Percentiles rank a stretch among this genome's conserved stretches.
Conservation (phyloP, 768 basidiomycete species). For the Porphyrellus cyaneotinctus region DNA sequence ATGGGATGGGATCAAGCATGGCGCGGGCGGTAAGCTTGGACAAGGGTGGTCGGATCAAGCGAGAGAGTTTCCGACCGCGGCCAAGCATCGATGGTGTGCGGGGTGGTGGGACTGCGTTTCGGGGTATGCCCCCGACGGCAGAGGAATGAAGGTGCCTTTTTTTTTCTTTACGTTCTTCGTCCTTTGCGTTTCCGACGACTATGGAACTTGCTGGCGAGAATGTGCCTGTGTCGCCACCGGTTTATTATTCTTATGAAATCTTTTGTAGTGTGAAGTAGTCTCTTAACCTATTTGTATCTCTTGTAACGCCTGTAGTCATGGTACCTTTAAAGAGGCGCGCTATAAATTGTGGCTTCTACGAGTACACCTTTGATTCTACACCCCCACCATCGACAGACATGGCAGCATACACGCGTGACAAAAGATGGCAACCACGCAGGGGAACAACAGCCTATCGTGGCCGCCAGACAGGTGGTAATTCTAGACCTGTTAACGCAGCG, state of each 20-base stretch:
- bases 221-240: background rate
- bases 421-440: conserved; percentile 11
- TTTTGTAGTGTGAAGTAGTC: conserved; percentile 9
- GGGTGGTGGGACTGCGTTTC: conserved; percentile 8
- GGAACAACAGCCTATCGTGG: conserved; percentile 8
- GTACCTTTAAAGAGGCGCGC: background rate
- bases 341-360: conserved; percentile 2
- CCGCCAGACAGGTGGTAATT: background rate
- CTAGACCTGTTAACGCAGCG: background rate
- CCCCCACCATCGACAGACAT: conserved; percentile 11
- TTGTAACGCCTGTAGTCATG: too few species aligned
- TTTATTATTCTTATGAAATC: conserved; percentile 23
- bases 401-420: conserved; percentile 14
- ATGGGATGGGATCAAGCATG: conserved; percentile 6
- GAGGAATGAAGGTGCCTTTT: conserved; percentile 19
- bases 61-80: conserved; percentile 83
- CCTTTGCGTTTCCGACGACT: background rate
- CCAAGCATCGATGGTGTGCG: conserved; percentile 57
- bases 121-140: conserved; percentile 25
- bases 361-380: background rate
- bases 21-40: conserved; percentile 23
- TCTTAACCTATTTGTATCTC: background rate
- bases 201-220: conserved; percentile 23
- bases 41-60: conserved; percentile 50
- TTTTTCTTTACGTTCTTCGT: background rate